These are phyloP conservation scores for Eucalyptus leucophloia DNA, from an alignment of 345 rosid genomes.

Conservation along the genomic window DNA sequence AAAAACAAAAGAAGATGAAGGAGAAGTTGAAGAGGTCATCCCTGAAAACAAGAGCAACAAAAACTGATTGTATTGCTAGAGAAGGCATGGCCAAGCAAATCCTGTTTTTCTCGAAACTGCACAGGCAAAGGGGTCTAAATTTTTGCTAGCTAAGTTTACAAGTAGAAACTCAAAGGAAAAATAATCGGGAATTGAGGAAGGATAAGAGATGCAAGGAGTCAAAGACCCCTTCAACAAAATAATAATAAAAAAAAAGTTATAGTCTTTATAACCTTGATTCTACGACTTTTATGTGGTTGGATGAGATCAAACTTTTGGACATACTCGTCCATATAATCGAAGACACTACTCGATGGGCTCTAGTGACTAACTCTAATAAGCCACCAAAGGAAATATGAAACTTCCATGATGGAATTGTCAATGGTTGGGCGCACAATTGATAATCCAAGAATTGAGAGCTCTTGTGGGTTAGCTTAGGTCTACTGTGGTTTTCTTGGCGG, in stretches of 20 bases:
- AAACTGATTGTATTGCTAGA: rapidly evolving
- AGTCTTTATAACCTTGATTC: too few relatives aligned
- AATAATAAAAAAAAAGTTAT: background rate
- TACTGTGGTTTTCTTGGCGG: background rate
- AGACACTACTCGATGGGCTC: background rate
- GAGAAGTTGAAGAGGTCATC: background rate
- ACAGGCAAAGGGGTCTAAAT: too few relatives aligned
- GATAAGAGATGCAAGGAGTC: background rate
- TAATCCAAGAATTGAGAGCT: too few relatives aligned
- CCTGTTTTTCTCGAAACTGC: rapidly evolving
- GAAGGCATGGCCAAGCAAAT: background rate
- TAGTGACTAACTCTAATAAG: background rate
- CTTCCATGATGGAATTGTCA: background rate
- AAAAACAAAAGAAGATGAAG: background rate
- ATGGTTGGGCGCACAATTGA: background rate
- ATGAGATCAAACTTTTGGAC: background rate
- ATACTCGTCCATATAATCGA: background rate
- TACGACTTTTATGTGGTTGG: background rate
- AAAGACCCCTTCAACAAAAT: background rate
- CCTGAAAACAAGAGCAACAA: background rate
- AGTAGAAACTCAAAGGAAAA: too few relatives aligned
- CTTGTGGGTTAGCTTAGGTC: background rate
- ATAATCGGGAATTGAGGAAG: background rate
- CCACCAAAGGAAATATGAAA: background rate
- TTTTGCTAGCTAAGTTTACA: background rate